Conservation (phyloP, 805 yeast species). For the Yarrowia porcina region DNA sequence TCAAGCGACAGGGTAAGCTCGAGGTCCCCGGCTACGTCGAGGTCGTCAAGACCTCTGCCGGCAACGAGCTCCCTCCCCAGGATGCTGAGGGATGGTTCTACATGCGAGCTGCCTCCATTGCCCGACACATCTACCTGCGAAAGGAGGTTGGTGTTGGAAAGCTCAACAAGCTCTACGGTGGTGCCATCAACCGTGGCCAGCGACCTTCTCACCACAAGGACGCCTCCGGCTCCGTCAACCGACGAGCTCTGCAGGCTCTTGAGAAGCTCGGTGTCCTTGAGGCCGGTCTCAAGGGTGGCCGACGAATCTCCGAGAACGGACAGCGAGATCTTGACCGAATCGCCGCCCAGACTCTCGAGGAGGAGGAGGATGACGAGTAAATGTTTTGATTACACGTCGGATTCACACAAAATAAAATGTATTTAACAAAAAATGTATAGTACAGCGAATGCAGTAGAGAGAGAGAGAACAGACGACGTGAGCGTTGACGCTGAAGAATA, state of each 20-base stretch:
- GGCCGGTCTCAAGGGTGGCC: conserved; percentile 96
- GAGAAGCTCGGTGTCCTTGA: conserved; percentile 98
- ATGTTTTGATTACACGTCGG: not conserved
- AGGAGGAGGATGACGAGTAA: conserved; percentile 55
- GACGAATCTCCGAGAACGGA: conserved; percentile 98
- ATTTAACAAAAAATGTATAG: conserved; percentile 22
- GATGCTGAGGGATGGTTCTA: conserved; percentile 99
- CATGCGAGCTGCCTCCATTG: conserved; percentile 99
- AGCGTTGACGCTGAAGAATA: no score
- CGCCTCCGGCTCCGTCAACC: conserved; percentile 99
- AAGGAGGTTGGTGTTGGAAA: conserved; percentile 99
- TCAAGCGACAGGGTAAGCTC: conserved; percentile 99
- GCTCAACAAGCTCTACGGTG: conserved; percentile 98
- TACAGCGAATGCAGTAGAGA: not conserved
- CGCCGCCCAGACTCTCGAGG: conserved; percentile 97
- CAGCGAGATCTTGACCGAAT: conserved; percentile 99
- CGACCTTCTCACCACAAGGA: conserved; percentile 98
- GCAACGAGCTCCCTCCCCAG: conserved; percentile 99
- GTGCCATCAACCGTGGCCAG: conserved; percentile 98
- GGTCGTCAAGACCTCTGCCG: conserved; percentile 97
- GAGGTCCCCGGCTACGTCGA: conserved; percentile 99
- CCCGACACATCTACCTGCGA: conserved; percentile 99
- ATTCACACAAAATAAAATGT: conserved; percentile 18
- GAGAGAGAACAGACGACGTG: no score
- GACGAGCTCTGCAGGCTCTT: conserved; percentile 96